Percentiles rank a stretch among this genome's conserved stretches.
phyloP scores from a whole-genome alignment of 2,329 filamentous ascomycete genomes.

The Fusarium floridanum region DNA sequence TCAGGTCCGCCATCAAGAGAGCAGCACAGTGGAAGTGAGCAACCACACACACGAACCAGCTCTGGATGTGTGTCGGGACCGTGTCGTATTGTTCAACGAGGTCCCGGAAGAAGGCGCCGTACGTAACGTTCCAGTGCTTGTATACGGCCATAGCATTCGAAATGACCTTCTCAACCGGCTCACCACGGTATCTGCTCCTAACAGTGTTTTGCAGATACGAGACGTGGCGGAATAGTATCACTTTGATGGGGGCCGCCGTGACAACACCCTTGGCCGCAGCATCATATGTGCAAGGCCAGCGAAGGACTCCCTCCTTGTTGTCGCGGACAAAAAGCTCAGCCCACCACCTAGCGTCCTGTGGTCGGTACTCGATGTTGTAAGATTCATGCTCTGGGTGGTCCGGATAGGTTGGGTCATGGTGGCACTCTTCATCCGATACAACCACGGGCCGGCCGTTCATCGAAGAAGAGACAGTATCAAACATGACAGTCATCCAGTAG shows the following conservation, averaged over 20 bases:
- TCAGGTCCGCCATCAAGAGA: constrained; percentile 66
- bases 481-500: constrained; percentile 72
- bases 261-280: constrained; percentile 62
- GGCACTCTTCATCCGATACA: constrained; percentile 56
- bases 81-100: constrained; percentile 62
- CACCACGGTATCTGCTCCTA: constrained; percentile 52
- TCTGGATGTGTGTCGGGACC: constrained; percentile 66
- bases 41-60: constrained; percentile 70
- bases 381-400: constrained; percentile 37
- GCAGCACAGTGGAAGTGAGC: constrained; percentile 70
- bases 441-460: constrained; percentile 59
- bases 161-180: constrained; percentile 62
- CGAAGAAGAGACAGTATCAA: constrained; percentile 68
- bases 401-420: constrained; percentile 50
- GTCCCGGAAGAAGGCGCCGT: constrained; percentile 65
- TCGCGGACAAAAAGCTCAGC: constrained; percentile 52
- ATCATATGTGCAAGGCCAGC: constrained; percentile 69
- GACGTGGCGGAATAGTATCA: constrained; percentile 69
- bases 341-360: constrained; percentile 50
- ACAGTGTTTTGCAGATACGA: constrained; percentile 67
- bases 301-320: constrained; percentile 44
- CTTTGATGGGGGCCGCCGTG: constrained; percentile 69
- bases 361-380: constrained; percentile 36
- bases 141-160: constrained; percentile 62
- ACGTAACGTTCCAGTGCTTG: constrained; percentile 66